Conservation (phyloP, 2,329 filamentous ascomycete genomes). For the Arthrobotrys sphaeroides region DNA sequence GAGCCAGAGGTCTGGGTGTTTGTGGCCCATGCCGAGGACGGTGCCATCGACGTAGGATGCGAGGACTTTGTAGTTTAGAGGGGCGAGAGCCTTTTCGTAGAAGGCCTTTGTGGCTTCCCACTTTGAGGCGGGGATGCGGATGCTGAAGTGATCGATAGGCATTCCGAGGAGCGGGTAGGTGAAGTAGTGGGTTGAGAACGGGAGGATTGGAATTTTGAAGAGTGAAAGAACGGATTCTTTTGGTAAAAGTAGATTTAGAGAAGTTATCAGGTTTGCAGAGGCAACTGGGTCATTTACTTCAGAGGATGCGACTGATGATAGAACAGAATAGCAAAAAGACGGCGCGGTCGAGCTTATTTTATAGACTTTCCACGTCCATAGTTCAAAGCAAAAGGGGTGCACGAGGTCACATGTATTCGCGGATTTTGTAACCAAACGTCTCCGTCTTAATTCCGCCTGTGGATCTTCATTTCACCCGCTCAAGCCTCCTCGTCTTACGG, state of each 20-base stretch:
- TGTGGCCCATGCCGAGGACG: slow-evolving; percentile 28
- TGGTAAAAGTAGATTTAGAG: not conserved
- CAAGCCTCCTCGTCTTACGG: too few relatives aligned
- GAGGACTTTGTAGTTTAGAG: slow-evolving; percentile 24
- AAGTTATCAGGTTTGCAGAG: not conserved
- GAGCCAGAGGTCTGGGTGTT: slow-evolving; percentile 38
- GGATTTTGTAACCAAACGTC: not conserved
- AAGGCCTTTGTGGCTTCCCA: slow-evolving; percentile 27
- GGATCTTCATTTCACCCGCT: too few relatives aligned
- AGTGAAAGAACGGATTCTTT: not conserved
- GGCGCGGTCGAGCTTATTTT: slow-evolving; percentile 40
- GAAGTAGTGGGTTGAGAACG: slow-evolving; percentile 33
- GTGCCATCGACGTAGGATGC: slow-evolving; percentile 22
- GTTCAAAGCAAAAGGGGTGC: not conserved
- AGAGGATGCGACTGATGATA: not conserved
- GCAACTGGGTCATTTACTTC: not conserved
- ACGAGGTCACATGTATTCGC: slow-evolving; percentile 45
- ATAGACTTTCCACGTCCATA: slow-evolving; percentile 36
- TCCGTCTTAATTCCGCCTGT: slow-evolving; percentile 37
- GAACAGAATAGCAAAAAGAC: slow-evolving; percentile 10
- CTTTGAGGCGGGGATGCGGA: slow-evolving; percentile 23
- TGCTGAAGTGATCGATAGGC: slow-evolving; percentile 43
- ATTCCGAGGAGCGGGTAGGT: slow-evolving; percentile 35
- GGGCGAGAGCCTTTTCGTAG: slow-evolving; percentile 27
- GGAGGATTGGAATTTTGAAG: slow-evolving; percentile 14